Evolutionary conservation across 1,284 basidiomycete genomes (phyloP).

Genomic region (Dichomitus squalens): DNA sequence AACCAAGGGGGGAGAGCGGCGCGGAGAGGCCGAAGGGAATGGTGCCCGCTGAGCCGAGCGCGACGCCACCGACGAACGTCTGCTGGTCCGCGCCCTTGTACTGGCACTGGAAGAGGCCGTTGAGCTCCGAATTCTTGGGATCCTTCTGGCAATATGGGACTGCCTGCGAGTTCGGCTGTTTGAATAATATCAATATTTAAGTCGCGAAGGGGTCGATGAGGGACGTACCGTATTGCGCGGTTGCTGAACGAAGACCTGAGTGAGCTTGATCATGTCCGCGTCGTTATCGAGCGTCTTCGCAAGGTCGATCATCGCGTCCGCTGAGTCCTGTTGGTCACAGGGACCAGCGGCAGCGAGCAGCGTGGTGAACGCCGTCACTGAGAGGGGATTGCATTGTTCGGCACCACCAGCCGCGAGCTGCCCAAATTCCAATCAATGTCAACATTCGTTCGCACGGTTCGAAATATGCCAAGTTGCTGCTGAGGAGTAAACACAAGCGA

Average conservation of each 20-base stretch:
- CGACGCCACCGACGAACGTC: conserved; percentile 36
- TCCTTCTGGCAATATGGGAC: conserved; percentile 45
- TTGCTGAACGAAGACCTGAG: conserved; percentile 65
- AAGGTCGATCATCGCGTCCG: conserved; percentile 61
- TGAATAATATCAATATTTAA: not conserved
- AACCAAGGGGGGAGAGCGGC: conserved; percentile 39
- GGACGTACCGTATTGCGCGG: conserved; percentile 47
- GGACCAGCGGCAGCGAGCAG: conserved; percentile 54
- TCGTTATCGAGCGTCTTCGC: conserved; percentile 58
- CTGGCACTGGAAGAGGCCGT: conserved; percentile 47
- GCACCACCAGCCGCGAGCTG: conserved; percentile 54
- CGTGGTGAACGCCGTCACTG: conserved; percentile 53
- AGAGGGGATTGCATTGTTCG: conserved; percentile 53
- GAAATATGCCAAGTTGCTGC: not conserved
- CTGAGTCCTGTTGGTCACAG: conserved; percentile 66
- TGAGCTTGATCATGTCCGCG: conserved; percentile 55
- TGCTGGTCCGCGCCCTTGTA: conserved; percentile 37
- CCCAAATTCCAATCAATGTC: conserved; percentile 27
- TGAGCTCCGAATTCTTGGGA: conserved; percentile 42
- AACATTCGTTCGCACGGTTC: conserved; percentile 41
- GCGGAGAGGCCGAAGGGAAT: conserved; percentile 39
- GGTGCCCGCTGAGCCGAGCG: conserved; percentile 36
- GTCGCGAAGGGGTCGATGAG: not conserved
- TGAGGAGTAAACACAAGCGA: not conserved
- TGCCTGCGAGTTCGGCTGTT: conserved; percentile 37